Base-by-base conservation (phyloP, 2,329 filamentous ascomycete genomes). In the Colletotrichum sp. region DNA sequence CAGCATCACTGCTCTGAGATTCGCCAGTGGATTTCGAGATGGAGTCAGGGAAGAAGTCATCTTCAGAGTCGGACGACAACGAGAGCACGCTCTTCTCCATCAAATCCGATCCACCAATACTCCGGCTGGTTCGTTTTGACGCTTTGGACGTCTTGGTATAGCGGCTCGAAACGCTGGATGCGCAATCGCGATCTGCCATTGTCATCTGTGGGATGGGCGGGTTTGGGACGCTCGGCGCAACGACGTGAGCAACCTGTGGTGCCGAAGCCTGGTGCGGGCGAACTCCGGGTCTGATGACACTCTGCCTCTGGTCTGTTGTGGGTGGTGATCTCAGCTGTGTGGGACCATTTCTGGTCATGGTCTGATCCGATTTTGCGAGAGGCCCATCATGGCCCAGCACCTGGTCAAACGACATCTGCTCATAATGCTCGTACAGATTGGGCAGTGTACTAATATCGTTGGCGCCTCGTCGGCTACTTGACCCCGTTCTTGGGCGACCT, bases 41-140 rank as follows among this genome's bases (percentile, higher is more conserved):
- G 4, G 82, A 78, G 12, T 84, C 84, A 8, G 80, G 80, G 22
- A 79, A 80, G 30, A 84, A 86, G 32, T 88, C 87, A 7, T 89
- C 89, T 72, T 92, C 90, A 0, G 90, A 91, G 76, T 92, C 90
- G 0, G 90, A 91, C 2, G 90, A 91, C 2, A 92, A 85, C 2
- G 90, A 89, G 16, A 92, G 82, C 1, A 92, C 86, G 76, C 90
- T 92, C 75, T 86, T 90, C 68, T 90, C 86, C 57, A 90, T 86
- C 8, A 91, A 83, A 76, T 92, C 90, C 3, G 89, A 85, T 44
- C 89, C 88, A 8, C 87, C 81, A 19, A 90, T 82, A 78, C 89
- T 90, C 34, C 80, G 85, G 12, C 85, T 84, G 0, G 89, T 90
- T 19, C 85, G 86, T 74, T 85, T 89, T 0, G 90, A 91, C 0